Evolutionary conservation across 805 yeast genomes (phyloP), one percentile per base, ranked within the genome.

Genomic region (Candida michaelii): DNA sequence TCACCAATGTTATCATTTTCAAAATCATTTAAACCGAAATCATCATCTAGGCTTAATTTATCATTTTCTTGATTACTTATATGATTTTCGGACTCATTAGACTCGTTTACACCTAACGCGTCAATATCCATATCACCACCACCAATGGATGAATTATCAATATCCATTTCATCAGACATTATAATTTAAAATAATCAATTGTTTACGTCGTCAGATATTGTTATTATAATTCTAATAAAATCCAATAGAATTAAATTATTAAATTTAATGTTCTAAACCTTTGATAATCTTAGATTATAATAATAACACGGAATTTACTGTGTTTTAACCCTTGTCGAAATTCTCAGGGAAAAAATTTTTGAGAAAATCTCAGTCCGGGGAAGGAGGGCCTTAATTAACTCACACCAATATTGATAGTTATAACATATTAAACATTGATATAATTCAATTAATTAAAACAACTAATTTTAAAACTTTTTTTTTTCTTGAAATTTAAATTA

Each of bases 121-220:
- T 41, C 36, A 30, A 27, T 27, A 15, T 36, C 39, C 39, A 36
- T 36, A 25, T 27, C 39, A 27, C 39, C 39, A 27, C 39, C 39
- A 36, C 29, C 32, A 25, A 27, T 27, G 13, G 25, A 6, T 10
- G 27, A 30, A 15, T 21, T 32, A n/a, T 33, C 33, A 15, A 34
- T 33, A 36, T 41, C 32, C 23, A 36, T 24, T 21, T 36, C 40
- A 24, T 21, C 39, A 12, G 37, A 34, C 37, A 34, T 34, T 33
- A 17, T 13, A 33, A 13, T 4, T 5, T 7, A 12, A 7, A 5
- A 25, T 7, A n/a, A 25, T 25, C 29, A 25, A 25, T 25, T 25
- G 13, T 7, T 25, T 5, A 11, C 11, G n/a, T 12, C 6, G n/a
- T 25, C n/a, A 25, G 11, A 25, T 25, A 25, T 12, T 11, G 5